Evolutionary conservation across 345 rosid genomes (phyloP), one percentile per base, ranked within the genome.

Genomic region (Rhizophora mangle): DNA sequence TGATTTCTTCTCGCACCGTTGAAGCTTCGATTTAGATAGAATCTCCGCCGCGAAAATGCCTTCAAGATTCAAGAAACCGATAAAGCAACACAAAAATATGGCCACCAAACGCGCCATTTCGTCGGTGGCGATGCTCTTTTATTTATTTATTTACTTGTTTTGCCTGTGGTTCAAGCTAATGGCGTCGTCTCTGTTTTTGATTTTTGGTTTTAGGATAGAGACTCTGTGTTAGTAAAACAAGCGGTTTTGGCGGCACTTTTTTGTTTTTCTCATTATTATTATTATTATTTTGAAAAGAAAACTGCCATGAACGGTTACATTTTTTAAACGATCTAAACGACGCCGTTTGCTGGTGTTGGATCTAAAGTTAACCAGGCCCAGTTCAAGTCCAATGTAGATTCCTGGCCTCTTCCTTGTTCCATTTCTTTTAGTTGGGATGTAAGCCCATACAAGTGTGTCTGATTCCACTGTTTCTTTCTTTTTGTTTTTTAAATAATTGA

Each of bases 1-100:
- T 4, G 86, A 73, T 29, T 60, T 64, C 76, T 80, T 85, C 82
- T 80, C 85, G 77, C 94, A 88, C 68, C 76, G 74, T 43, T 84
- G 84, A 16, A 88, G 86, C 70, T 81, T 86, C 32, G 91, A 88
- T 74, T 88, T 88, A n/a, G 94, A 86, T 31, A 88, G 84, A 39
- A 88, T 88, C 82, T 88, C 80, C 13, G 67, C 70, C 22, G 64
- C 74, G 2, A 30, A 43, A 26, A 49, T 63, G 29, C 43, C 55
- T 31, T 0, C 46, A 8, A 62, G 53, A 1, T 15, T 30, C 24
- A 63, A 71, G 21, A 37, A 51, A 72, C 52, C 51, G 36, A 49
- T 18, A 3, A 60, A 10, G 65, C 34, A 47, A 22, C 60, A 51
- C 18, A 64, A 54, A 16, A 63, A 15, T 2, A 71, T n/a, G 46